A percentile compares a stretch with the other conserved stretches of the same genome.
Conservation (phyloP, 2,329 filamentous ascomycete genomes). For the Alternaria novae-zelandiae region DNA sequence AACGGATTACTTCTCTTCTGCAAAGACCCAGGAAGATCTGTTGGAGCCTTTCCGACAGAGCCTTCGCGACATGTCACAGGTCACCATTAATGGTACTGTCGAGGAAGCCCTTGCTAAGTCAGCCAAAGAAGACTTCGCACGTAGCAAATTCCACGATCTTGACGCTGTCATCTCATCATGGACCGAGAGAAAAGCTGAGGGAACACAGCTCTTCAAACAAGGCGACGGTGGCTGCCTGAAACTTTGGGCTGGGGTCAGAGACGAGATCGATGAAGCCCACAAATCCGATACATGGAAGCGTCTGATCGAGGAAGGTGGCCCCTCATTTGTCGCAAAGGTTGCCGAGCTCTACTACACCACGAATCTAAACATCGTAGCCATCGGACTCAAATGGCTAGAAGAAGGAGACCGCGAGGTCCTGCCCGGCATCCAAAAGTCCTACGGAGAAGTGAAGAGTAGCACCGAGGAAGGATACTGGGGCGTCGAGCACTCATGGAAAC, state of each 20-base stretch:
- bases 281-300: not conserved
- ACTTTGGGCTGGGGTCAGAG: not conserved
- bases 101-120: not conserved
- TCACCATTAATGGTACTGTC: not conserved
- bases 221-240: not conserved
- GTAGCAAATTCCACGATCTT: not conserved
- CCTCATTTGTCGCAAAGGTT: not conserved
- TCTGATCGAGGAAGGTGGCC: not conserved
- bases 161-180: not conserved
- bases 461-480: not conserved
- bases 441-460: not conserved
- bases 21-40: not conserved
- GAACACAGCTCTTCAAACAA: not conserved
- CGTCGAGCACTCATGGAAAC: not conserved
- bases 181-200: not conserved
- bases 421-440: not conserved
- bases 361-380: not conserved
- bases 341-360: not conserved
- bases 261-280: not conserved
- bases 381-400: not conserved
- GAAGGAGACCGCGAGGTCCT: not conserved
- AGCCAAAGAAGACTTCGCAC: not conserved
- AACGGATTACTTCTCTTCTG: not conserved
- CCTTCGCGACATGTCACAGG: not conserved
- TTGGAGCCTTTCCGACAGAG: not conserved